These are phyloP conservation scores for Zalaria obscura DNA, from an alignment of 2,329 filamentous ascomycete species.

Conservation along the genomic window DNA sequence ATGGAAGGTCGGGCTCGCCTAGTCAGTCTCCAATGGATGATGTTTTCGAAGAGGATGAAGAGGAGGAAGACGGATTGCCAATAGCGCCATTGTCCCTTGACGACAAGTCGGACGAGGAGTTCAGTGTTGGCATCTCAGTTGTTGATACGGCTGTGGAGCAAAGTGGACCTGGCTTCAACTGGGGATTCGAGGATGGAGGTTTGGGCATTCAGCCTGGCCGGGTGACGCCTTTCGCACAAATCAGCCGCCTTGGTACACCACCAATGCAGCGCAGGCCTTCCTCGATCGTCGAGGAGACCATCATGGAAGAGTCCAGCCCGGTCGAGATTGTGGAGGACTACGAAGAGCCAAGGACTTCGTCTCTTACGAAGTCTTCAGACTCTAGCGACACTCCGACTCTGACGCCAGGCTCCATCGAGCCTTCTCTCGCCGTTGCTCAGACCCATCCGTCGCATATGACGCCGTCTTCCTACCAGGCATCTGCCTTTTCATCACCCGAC, in stretches of 20 bases:
- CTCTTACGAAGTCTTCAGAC: slow-evolving; percentile 34
- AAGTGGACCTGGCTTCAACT: slow-evolving; percentile 14
- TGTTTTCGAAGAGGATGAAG: slow-evolving; percentile 76
- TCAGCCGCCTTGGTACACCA: neutral
- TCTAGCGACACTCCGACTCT: slow-evolving; percentile 27
- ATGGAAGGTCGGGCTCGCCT: slow-evolving; percentile 12
- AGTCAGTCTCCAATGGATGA: slow-evolving; percentile 60
- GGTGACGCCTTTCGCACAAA: neutral
- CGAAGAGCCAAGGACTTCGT: slow-evolving; percentile 34
- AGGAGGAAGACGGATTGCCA: slow-evolving; percentile 29
- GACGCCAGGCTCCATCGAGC: slow-evolving; percentile 18
- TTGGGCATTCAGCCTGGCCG: slow-evolving; percentile 14
- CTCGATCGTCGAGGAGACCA: slow-evolving; percentile 15
- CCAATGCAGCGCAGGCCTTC: neutral
- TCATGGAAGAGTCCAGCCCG: slow-evolving; percentile 20
- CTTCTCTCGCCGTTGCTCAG: slow-evolving; percentile 20
- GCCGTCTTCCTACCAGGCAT: slow-evolving; percentile 47
- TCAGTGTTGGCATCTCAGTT: slow-evolving; percentile 30
- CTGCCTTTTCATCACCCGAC: slow-evolving; percentile 49
- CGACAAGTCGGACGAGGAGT: slow-evolving; percentile 1
- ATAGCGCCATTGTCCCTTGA: neutral
- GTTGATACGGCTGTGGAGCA: slow-evolving; percentile 27
- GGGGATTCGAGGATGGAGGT: slow-evolving; percentile 24
- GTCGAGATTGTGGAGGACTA: slow-evolving; percentile 31
- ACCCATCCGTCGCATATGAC: slow-evolving; percentile 42